Percentiles rank a stretch among this genome's conserved stretches.
phyloP scores from a whole-genome alignment of 345 rosid species.

The Syzygium jambos region DNA sequence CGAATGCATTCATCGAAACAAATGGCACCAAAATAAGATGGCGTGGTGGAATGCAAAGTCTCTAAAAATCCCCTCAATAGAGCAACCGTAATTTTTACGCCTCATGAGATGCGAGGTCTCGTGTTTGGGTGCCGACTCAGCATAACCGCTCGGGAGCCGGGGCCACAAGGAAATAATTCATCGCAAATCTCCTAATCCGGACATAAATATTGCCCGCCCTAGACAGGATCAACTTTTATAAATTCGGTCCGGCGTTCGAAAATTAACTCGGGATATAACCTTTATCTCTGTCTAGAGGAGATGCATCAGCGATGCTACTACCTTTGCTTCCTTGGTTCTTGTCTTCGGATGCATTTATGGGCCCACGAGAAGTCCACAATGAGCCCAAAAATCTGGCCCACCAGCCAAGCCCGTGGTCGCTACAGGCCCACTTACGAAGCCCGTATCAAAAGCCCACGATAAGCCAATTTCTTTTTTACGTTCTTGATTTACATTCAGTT shows the following conservation, averaged over 20 bases:
- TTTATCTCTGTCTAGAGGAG: background rate
- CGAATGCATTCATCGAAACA: background rate
- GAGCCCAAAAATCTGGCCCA: background rate
- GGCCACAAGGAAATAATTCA: background rate
- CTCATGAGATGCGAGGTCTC: background rate
- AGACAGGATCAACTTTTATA: background rate
- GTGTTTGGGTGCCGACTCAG: background rate
- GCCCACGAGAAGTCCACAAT: background rate
- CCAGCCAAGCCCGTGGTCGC: background rate
- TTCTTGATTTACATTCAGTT: background rate
- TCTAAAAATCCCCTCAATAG: accelerated
- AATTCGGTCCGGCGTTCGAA: background rate
- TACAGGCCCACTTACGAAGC: background rate
- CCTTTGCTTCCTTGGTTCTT: background rate
- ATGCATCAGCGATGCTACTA: background rate
- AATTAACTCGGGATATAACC: background rate
- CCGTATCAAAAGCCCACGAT: background rate
- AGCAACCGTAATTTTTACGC: background rate
- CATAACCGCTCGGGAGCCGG: background rate
- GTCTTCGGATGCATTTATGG: background rate
- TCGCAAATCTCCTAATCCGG: background rate
- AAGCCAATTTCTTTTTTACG: background rate
- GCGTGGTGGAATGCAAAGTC: background rate
- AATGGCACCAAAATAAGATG: background rate
- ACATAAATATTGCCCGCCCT: background rate